These are phyloP conservation scores for Endoconidiophora polonica DNA, from an alignment of 2,329 filamentous ascomycete genomes.

Conservation along the genomic window DNA sequence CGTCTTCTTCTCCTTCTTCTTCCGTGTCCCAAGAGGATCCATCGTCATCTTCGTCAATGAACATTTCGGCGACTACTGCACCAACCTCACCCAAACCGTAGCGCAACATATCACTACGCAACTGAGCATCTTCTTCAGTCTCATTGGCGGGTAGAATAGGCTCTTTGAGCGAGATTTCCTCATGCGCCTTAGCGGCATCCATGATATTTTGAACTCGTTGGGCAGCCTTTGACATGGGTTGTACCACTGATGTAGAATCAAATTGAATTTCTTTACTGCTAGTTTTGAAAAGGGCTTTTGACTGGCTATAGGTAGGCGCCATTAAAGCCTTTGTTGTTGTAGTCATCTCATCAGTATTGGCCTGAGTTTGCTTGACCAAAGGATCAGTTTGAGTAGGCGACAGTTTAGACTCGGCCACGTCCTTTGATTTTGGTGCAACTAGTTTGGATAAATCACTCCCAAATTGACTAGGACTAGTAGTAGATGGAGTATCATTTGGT, in stretches of 20 bases:
- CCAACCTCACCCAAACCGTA: slow-evolving; percentile 83
- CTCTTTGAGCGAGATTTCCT: slow-evolving; percentile 27
- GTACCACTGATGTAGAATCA: slow-evolving; percentile 27
- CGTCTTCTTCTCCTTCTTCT: slow-evolving; percentile 31
- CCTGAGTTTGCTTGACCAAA: slow-evolving; percentile 40
- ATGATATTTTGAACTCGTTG: slow-evolving; percentile 39
- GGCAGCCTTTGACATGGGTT: slow-evolving; percentile 21
- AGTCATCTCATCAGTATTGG: slow-evolving; percentile 18
- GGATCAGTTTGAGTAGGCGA: slow-evolving; percentile 7
- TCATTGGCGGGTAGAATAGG: slow-evolving; percentile 56
- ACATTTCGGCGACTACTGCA: slow-evolving; percentile 81
- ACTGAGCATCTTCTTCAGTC: slow-evolving; percentile 57
- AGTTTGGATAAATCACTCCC: neutral
- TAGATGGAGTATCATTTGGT: neutral
- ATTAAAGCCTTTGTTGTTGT: slow-evolving; percentile 20
- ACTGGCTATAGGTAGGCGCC: slow-evolving; percentile 23
- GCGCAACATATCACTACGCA: slow-evolving; percentile 76
- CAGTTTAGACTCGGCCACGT: neutral
- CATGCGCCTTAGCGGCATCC: slow-evolving; percentile 37
- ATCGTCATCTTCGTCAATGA: slow-evolving; percentile 40
- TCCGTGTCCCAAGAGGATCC: neutral
- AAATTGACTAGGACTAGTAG: neutral
- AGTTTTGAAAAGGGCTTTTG: slow-evolving; percentile 17
- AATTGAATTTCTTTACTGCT: too few relatives aligned
- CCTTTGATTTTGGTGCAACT: neutral